These are phyloP conservation scores for Aspergillus steynii DNA, from an alignment of 495 filamentous ascomycete species.

Conservation along the genomic window DNA sequence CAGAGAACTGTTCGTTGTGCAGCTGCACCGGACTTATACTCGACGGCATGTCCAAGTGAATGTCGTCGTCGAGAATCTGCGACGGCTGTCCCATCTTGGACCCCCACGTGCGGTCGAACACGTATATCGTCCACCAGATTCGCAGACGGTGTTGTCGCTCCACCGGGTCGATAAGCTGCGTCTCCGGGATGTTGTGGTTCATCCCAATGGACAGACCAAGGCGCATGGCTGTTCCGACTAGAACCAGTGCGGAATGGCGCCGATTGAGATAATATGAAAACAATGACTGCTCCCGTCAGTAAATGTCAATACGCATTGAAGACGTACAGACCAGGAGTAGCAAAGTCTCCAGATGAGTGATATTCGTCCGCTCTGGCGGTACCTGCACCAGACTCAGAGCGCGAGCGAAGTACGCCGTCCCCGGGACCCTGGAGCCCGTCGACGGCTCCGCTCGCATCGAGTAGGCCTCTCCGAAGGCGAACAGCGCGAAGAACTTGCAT, in stretches of 20 bases:
- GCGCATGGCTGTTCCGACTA: constrained; percentile 46
- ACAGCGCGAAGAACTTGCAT: constrained; percentile 47
- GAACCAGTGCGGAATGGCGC: constrained; percentile 42
- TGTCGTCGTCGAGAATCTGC: constrained; percentile 49
- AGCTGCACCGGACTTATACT: constrained; percentile 31
- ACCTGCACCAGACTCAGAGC: constrained; percentile 43
- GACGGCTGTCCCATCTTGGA: constrained; percentile 48
- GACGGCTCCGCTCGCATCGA: constrained; percentile 39
- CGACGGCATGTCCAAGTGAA: constrained; percentile 47
- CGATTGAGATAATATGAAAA: constrained; percentile 50
- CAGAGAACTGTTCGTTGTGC: constrained; percentile 45
- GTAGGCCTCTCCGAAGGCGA: constrained; percentile 47
- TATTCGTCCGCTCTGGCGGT: constrained; percentile 42
- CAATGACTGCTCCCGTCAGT: constrained; percentile 30
- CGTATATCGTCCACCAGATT: constrained; percentile 52
- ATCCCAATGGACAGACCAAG: constrained; percentile 43
- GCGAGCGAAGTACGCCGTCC: constrained; percentile 47
- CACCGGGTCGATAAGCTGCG: constrained; percentile 45
- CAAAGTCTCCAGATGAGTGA: constrained; percentile 44
- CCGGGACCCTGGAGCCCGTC: constrained; percentile 37
- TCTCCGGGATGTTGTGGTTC: constrained; percentile 49
- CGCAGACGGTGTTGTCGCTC: constrained; percentile 46
- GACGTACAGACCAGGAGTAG: constrained; percentile 34
- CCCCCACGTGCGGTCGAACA: constrained; percentile 50
- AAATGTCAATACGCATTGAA: not conserved